phyloP scores from a whole-genome alignment of 2,329 filamentous ascomycete species.

The Alternaria triticina region DNA sequence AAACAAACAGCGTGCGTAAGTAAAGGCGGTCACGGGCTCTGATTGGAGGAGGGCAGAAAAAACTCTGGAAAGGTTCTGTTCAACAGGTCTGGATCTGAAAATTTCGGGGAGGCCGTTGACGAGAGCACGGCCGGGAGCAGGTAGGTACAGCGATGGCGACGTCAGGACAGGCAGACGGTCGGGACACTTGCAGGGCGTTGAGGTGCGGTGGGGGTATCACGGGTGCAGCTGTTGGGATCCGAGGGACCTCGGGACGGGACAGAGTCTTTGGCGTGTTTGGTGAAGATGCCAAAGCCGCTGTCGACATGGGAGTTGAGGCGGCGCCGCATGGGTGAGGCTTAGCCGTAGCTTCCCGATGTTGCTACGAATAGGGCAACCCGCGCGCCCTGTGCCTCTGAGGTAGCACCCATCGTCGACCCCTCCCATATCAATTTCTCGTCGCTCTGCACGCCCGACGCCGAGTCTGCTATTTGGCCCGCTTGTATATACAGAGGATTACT shows the following conservation, averaged over 20 bases:
- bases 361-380: conserved; percentile 14
- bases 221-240: neutral
- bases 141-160: conserved; percentile 17
- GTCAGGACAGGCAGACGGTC: conserved; percentile 15
- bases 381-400: conserved; percentile 8
- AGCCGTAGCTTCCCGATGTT: conserved; percentile 16
- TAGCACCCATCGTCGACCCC: conserved; percentile 12
- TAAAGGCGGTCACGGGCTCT: conserved; percentile 27
- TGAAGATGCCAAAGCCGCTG: neutral
- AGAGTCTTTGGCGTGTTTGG: neutral
- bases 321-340: conserved; percentile 4
- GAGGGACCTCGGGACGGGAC: neutral
- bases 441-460: conserved; percentile 7
- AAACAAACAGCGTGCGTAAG: conserved; percentile 29
- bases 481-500: neutral
- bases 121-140: conserved; percentile 30
- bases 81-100: conserved; percentile 28
- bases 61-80: conserved; percentile 38
- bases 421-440: conserved; percentile 14
- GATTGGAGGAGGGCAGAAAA: conserved; percentile 31
- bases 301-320: neutral
- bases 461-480: neutral
- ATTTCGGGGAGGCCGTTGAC: conserved; percentile 23
- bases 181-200: conserved; percentile 16
- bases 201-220: neutral